phyloP scores from a whole-genome alignment of 192 early-diverging fungal genomes.

The Coemansia sp. region DNA sequence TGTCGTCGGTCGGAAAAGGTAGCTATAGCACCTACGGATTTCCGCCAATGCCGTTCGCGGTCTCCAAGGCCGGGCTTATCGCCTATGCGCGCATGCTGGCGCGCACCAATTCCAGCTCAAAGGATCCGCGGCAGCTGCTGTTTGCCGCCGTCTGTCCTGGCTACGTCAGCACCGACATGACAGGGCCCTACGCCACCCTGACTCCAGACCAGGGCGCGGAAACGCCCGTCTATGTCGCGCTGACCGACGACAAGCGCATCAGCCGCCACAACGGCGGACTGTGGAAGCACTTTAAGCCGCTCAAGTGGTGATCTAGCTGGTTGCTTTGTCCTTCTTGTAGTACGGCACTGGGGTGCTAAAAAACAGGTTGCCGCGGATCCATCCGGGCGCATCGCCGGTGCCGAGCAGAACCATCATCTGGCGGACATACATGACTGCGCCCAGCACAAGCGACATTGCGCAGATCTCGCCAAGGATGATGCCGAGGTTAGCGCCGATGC shows the following conservation, averaged over 20 bases:
- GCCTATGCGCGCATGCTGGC: constrained; percentile 50
- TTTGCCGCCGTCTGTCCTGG: constrained; percentile 54
- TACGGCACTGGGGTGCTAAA: constrained; percentile 25
- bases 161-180: constrained; percentile 44
- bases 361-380: constrained; percentile 23
- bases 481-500: constrained; percentile 34
- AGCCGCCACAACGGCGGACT: constrained; percentile 43
- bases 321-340: constrained; percentile 14
- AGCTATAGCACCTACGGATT: constrained; percentile 40
- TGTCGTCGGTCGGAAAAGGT: constrained; percentile 47
- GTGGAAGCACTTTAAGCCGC: constrained; percentile 44
- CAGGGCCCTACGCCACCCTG: constrained; percentile 45
- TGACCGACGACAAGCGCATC: constrained; percentile 38
- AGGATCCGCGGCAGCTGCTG: constrained; percentile 31
- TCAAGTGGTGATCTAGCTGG: constrained; percentile 32
- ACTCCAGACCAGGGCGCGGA: constrained; percentile 48
- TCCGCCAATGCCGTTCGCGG: constrained; percentile 53
- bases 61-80: constrained; percentile 51
- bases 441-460: constrained; percentile 25
- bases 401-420: constrained; percentile 21
- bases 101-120: not conserved
- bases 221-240: constrained; percentile 46
- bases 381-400: constrained; percentile 20
- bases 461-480: constrained; percentile 51
- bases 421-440: constrained; percentile 23